phyloP scores from a whole-genome alignment of 345 rosid species.

The Raphanus sativus region DNA sequence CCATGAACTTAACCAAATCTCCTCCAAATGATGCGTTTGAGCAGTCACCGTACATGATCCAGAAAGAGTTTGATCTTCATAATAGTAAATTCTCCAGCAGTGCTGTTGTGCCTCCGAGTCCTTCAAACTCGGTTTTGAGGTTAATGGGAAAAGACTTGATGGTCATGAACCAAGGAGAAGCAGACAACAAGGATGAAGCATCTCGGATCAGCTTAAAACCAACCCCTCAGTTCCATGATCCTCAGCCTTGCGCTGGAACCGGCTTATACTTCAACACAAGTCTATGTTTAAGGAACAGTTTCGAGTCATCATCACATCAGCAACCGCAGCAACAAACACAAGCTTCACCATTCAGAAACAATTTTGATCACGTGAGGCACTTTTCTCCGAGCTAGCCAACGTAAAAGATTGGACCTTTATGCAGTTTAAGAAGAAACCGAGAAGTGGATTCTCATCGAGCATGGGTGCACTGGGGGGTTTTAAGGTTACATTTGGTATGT shows the following conservation, averaged over 20 bases:
- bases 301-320: slow-evolving; percentile 5
- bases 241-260: slow-evolving; percentile 20
- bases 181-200: slow-evolving; percentile 35
- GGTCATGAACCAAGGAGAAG: slow-evolving; percentile 87
- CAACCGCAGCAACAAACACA: slow-evolving; percentile 19
- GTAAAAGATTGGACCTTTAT: slow-evolving; percentile 18
- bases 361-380: slow-evolving; percentile 35
- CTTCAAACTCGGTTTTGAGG: slow-evolving; percentile 74
- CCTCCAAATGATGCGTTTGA: slow-evolving; percentile 35
- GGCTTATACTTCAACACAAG: slow-evolving; percentile 30
- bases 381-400: slow-evolving; percentile 35
- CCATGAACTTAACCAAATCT: slow-evolving; percentile 37
- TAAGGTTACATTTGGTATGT: not conserved
- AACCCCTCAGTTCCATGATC: slow-evolving; percentile 41
- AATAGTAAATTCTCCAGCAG: slow-evolving; percentile 25
- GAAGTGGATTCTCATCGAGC: slow-evolving; percentile 13
- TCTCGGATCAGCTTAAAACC: slow-evolving; percentile 33
- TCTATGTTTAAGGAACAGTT: slow-evolving; percentile 21
- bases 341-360: slow-evolving; percentile 32
- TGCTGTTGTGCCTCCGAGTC: slow-evolving; percentile 59
- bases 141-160: slow-evolving; percentile 96
- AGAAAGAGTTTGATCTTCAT: slow-evolving; percentile 30
- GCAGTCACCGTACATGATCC: slow-evolving; percentile 36
- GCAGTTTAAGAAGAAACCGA: slow-evolving; percentile 23
- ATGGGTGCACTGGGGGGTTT: not conserved